phyloP scores from a whole-genome alignment of 2,329 filamentous ascomycete species.

The Scedosporium boydii region DNA sequence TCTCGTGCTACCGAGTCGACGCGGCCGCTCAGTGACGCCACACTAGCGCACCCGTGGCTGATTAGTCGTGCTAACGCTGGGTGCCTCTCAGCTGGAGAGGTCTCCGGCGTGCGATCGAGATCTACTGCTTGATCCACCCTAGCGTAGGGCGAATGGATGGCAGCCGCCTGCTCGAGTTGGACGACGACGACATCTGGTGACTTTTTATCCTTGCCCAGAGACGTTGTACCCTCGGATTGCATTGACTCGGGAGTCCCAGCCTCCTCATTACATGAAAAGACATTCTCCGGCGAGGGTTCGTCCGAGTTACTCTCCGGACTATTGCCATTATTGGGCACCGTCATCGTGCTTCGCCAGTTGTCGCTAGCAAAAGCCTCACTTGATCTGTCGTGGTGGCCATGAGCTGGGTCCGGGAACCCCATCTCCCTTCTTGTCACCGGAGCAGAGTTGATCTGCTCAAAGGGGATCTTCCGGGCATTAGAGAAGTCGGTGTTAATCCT shows the following conservation, averaged over 20 bases:
- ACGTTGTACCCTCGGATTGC: background rate
- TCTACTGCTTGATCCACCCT: background rate
- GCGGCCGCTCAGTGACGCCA: background rate
- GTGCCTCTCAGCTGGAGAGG: background rate
- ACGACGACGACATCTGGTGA: background rate
- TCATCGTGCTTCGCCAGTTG: conserved; percentile 3
- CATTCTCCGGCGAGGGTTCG: background rate
- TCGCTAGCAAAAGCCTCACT: conserved; percentile 3
- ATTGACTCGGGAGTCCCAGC: background rate
- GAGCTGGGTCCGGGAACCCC: background rate
- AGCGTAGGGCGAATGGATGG: background rate
- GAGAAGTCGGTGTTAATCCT: conserved; percentile 2
- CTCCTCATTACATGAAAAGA: conserved; percentile 1
- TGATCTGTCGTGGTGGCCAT: background rate
- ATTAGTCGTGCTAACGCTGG: background rate
- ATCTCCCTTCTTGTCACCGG: conserved; percentile 2
- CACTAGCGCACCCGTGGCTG: conserved; percentile 2
- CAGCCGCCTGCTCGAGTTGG: background rate
- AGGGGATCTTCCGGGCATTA: background rate
- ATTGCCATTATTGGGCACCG: background rate
- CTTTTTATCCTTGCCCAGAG: background rate
- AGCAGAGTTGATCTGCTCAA: conserved; percentile 5
- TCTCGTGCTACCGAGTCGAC: background rate
- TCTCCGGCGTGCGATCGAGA: background rate
- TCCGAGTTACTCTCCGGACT: background rate